phyloP scores from a whole-genome alignment of 148 eudicot species.

The Suaeda aralocaspica region DNA sequence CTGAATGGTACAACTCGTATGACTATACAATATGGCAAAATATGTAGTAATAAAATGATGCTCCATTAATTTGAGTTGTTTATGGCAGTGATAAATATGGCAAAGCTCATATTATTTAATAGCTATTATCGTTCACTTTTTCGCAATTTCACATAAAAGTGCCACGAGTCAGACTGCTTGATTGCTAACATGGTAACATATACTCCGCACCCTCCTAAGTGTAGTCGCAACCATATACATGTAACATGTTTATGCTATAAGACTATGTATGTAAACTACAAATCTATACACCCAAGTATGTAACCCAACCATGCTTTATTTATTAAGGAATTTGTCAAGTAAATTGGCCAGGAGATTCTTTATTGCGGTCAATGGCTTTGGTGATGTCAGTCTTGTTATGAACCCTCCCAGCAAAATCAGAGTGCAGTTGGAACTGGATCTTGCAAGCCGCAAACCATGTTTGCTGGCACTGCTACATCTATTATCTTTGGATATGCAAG shows the following conservation, averaged over 20 bases:
- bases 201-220: background rate
- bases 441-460: slow-evolving; percentile 89
- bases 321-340: background rate
- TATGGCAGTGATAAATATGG: background rate
- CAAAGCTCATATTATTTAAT: background rate
- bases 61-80: too few species aligned
- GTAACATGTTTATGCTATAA: background rate
- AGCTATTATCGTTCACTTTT: background rate
- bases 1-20: too few species aligned
- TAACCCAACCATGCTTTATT: background rate
- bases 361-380: background rate
- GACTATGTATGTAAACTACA: too few species aligned
- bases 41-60: too few species aligned
- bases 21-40: too few species aligned
- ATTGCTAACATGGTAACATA: background rate
- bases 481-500: slow-evolving; percentile 93
- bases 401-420: background rate
- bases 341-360: background rate
- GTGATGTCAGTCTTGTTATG: background rate
- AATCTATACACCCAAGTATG: background rate
- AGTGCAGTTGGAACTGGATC: slow-evolving; percentile 28
- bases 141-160: background rate
- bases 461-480: slow-evolving; percentile 86
- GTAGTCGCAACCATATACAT: background rate
- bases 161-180: too few species aligned